These are phyloP conservation scores for Mallotus repandus DNA, from an alignment of 441 rosid genomes.

Conservation along the genomic window DNA sequence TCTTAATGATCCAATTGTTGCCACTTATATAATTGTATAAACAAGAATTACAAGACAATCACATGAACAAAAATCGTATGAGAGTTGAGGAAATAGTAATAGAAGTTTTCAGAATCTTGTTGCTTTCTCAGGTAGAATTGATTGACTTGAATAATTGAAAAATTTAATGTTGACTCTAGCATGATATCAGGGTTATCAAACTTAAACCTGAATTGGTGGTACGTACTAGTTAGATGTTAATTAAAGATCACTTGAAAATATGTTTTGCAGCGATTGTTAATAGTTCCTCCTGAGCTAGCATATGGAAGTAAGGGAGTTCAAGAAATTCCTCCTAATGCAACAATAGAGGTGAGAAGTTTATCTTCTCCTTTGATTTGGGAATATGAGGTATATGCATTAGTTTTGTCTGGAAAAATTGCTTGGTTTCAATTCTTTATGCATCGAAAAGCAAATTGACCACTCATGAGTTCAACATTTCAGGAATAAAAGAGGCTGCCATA, in stretches of 20 bases:
- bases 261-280: constrained; percentile 58
- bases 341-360: constrained; percentile 43
- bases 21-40: no score
- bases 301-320: constrained; percentile 68
- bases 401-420: background rate
- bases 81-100: background rate
- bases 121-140: background rate
- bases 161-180: background rate
- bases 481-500: background rate
- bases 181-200: background rate
- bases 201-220: constrained; percentile 1
- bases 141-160: background rate
- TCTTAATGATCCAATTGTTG: background rate
- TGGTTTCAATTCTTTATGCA: background rate
- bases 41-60: background rate
- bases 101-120: background rate
- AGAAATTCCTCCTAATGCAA: constrained; percentile 62
- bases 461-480: background rate
- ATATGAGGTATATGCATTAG: background rate
- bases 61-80: background rate
- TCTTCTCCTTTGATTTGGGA: background rate
- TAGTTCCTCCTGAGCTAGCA: constrained; percentile 86
- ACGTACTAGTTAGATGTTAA: background rate
- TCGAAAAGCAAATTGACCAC: background rate
- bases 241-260: background rate